Evolutionary conservation across 202 grass and related monocot genomes (phyloP).

Genomic region (Eragrostis tef): DNA sequence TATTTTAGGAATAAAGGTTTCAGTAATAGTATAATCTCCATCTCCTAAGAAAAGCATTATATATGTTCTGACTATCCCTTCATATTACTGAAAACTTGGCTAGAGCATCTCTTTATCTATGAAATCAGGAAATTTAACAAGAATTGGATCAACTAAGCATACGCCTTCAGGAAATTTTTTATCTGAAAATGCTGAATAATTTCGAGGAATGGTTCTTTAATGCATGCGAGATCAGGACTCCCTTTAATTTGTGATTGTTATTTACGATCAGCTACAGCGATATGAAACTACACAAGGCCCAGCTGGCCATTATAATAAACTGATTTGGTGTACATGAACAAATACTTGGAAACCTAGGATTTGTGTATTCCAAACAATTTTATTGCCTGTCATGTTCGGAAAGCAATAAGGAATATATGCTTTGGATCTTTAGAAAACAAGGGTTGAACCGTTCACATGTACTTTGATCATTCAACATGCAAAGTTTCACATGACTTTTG

Average conservation of each 20-base stretch:
- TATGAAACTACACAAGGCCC: background rate
- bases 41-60: background rate
- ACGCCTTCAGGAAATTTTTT: too few species aligned
- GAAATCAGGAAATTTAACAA: too few species aligned
- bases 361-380: constrained; percentile 1
- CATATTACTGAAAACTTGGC: background rate
- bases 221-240: background rate
- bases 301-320: background rate
- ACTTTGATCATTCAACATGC: constrained; percentile 35
- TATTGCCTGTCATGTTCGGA: constrained; percentile 4
- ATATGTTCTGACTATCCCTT: background rate
- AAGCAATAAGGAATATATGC: constrained; percentile 28
- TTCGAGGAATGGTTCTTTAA: background rate
- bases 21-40: background rate
- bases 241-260: background rate
- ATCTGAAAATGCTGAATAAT: background rate
- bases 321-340: background rate
- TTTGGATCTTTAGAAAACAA: constrained; percentile 50
- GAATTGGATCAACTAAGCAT: too few species aligned
- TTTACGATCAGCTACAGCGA: background rate
- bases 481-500: constrained; percentile 38
- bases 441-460: constrained; percentile 31
- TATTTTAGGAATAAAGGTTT: background rate
- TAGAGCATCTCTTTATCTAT: too few species aligned
- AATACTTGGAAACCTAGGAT: background rate